Evolutionary conservation across 345 rosid species (phyloP).

Genomic region (Pistacia integerrima): DNA sequence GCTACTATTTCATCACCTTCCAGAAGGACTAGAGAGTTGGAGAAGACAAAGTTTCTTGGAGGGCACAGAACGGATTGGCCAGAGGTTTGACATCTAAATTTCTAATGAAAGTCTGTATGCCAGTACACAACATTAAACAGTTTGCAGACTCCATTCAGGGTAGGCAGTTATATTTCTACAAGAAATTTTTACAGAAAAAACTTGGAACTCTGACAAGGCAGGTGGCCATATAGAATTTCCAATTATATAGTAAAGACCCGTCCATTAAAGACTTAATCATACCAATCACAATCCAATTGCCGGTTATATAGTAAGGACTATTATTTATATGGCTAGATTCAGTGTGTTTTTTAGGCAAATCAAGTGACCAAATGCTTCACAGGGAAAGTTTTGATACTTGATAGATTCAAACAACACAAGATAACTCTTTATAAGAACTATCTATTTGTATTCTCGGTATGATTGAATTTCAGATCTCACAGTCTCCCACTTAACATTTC

Average conservation of each 20-base stretch:
- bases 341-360: neutral
- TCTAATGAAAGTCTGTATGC: no score
- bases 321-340: neutral
- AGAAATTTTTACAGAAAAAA: neutral
- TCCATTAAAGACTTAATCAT: no score
- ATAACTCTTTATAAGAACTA: neutral
- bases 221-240: neutral
- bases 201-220: neutral
- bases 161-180: neutral
- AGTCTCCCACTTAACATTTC: neutral
- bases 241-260: no score
- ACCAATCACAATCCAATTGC: neutral
- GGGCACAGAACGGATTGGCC: neutral
- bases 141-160: no score
- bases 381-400: neutral
- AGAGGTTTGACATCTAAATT: neutral
- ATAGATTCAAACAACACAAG: neutral
- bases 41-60: neutral
- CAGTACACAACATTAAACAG: no score
- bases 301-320: neutral
- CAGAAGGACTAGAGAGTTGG: neutral
- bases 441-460: neutral
- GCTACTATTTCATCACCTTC: neutral
- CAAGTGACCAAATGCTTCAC: neutral
- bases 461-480: slow-evolving; percentile 3